phyloP scores from a whole-genome alignment of 106 monocot genomes.

The Acorus calamus region DNA sequence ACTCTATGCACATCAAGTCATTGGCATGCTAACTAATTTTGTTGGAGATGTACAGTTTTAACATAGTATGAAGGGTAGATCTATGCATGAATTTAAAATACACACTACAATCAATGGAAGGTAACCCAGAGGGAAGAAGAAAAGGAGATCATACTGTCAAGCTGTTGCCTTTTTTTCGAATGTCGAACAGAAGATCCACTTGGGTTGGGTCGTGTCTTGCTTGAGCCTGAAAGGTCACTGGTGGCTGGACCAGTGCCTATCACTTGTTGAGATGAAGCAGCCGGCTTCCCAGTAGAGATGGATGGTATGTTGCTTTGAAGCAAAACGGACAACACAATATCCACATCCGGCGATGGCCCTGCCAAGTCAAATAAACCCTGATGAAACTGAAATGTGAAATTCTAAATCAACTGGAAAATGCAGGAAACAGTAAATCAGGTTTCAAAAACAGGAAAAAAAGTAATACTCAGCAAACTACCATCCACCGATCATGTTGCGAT shows the following conservation, averaged over 20 bases:
- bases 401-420: too few relatives aligned
- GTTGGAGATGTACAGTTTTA: too few relatives aligned
- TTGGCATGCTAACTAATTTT: too few relatives aligned
- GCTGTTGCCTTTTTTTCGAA: conserved; percentile 47
- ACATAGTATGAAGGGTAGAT: too few relatives aligned
- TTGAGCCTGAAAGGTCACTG: conserved; percentile 70
- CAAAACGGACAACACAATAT: conserved; percentile 64
- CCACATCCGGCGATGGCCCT: conserved; percentile 74
- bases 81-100: too few relatives aligned
- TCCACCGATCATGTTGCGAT: too few relatives aligned
- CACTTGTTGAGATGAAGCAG: conserved; percentile 28
- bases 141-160: conserved; percentile 44
- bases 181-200: conserved; percentile 56
- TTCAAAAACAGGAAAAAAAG: too few relatives aligned
- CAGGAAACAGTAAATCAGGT: too few relatives aligned
- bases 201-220: conserved; percentile 43
- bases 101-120: not conserved
- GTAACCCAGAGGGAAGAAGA: not conserved
- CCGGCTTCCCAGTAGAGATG: conserved; percentile 25
- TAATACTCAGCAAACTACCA: too few relatives aligned
- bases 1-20: too few relatives aligned
- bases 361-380: not conserved
- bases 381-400: too few relatives aligned
- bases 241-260: conserved; percentile 34
- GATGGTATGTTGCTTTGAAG: conserved; percentile 50